phyloP scores from a whole-genome alignment of 2,329 filamentous ascomycete species.

The Diaporthe capsici region DNA sequence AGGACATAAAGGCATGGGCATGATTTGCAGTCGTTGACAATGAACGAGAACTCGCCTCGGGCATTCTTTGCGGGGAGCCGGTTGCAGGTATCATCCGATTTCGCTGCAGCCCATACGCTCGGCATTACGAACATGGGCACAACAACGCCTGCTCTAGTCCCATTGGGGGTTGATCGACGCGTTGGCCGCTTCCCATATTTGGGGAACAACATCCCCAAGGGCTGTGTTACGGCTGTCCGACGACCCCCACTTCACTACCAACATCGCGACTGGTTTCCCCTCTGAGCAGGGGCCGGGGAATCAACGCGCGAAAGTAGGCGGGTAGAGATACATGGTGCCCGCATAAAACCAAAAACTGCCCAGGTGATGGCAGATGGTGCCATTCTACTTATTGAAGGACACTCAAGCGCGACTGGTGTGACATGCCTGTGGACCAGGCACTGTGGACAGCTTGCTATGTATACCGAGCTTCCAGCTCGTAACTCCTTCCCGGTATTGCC shows the following conservation, averaged over 20 bases:
- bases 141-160: conserved; percentile 9
- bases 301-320: background rate
- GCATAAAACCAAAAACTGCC: background rate
- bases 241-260: background rate
- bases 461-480: background rate
- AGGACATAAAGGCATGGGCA: background rate
- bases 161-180: background rate
- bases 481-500: background rate
- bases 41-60: background rate
- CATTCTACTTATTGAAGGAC: too few species aligned
- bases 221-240: too few species aligned
- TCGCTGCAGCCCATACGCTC: background rate
- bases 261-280: background rate
- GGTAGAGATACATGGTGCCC: background rate
- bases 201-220: conserved; percentile 6
- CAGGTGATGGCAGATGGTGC: background rate
- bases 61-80: conserved; percentile 10
- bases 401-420: background rate
- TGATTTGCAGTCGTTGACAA: background rate
- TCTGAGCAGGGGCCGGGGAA: background rate
- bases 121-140: background rate
- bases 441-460: too few species aligned
- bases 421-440: too few species aligned
- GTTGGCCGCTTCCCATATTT: background rate
- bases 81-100: background rate